phyloP scores from a whole-genome alignment of 495 filamentous ascomycete genomes.

The Penicillium macrosclerotiorum region DNA sequence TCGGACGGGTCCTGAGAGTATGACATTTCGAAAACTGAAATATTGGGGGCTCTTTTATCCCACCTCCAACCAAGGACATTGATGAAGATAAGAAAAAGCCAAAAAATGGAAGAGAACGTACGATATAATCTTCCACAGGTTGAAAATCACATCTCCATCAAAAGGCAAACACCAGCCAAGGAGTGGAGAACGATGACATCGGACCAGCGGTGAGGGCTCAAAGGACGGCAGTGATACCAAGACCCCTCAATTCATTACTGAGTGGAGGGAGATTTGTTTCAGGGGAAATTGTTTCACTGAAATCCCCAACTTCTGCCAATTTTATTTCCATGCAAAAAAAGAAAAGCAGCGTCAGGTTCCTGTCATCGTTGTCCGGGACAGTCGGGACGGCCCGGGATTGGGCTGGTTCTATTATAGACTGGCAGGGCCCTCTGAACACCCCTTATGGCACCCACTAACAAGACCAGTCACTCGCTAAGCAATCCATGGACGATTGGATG shows the following conservation, averaged over 20 bases:
- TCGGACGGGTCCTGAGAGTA: no score
- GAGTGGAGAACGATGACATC: constrained; percentile 6
- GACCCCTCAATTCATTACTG: no score
- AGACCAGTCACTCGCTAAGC: neutral
- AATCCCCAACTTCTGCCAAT: neutral
- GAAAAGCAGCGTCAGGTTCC: constrained; percentile 2
- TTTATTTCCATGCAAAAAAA: neutral
- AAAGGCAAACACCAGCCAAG: no score
- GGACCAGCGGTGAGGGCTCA: constrained; percentile 1
- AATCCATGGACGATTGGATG: neutral
- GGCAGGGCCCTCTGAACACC: neutral
- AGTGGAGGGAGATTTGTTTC: neutral
- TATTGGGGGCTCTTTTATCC: no score
- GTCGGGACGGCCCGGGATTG: constrained; percentile 20
- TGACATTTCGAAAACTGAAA: no score
- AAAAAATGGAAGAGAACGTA: neutral
- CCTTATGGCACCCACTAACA: no score
- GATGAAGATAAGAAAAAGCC: no score
- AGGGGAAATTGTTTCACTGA: neutral
- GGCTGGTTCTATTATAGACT: constrained; percentile 3
- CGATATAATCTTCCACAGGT: neutral
- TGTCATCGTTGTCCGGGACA: constrained; percentile 8
- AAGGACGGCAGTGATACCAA: neutral
- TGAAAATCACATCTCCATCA: no score
- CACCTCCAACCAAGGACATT: no score